Percentiles rank a stretch among this genome's conserved stretches.
Evolutionary conservation across 2,329 filamentous ascomycete genomes (phyloP).

Genomic region (Cytospora mali): DNA sequence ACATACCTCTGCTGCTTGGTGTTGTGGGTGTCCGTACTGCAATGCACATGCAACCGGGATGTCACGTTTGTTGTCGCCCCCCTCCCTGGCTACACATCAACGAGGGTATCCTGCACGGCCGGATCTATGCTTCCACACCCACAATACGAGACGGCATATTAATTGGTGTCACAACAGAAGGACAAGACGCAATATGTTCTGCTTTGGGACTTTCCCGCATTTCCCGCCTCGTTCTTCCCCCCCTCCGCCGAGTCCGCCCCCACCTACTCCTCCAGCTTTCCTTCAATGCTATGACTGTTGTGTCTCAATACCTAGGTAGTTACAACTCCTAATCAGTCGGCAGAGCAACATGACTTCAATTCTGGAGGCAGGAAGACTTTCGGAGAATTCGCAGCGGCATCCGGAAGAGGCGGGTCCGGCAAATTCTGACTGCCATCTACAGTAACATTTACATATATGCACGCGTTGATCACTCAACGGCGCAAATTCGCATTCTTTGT

Average conservation of each 20-base stretch:
- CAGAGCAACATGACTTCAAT: too few relatives aligned
- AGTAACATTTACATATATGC: too few relatives aligned
- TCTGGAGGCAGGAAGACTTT: too few relatives aligned
- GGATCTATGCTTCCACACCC: not conserved
- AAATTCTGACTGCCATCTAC: too few relatives aligned
- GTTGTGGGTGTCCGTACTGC: not conserved
- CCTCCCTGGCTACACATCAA: not conserved
- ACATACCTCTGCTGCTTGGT: not conserved
- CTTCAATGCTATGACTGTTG: too few relatives aligned
- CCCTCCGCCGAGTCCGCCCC: too few relatives aligned
- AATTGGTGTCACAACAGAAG: not conserved
- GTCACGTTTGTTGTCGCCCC: not conserved
- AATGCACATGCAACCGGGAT: not conserved
- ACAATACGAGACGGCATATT: conserved; percentile 2
- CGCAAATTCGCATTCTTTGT: too few relatives aligned
- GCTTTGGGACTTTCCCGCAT: not conserved
- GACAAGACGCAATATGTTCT: not conserved
- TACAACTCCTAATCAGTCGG: too few relatives aligned
- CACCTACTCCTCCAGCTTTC: not conserved
- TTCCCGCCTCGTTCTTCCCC: not conserved
- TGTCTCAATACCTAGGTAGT: too few relatives aligned
- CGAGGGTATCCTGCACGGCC: not conserved
- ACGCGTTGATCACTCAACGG: too few relatives aligned
- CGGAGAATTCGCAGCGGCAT: too few relatives aligned
- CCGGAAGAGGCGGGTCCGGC: too few relatives aligned